A percentile compares a stretch with the other conserved stretches of the same genome.
These are phyloP conservation scores for Russula sp. DNA, from an alignment of 768 basidiomycete species.

Conservation along the genomic window DNA sequence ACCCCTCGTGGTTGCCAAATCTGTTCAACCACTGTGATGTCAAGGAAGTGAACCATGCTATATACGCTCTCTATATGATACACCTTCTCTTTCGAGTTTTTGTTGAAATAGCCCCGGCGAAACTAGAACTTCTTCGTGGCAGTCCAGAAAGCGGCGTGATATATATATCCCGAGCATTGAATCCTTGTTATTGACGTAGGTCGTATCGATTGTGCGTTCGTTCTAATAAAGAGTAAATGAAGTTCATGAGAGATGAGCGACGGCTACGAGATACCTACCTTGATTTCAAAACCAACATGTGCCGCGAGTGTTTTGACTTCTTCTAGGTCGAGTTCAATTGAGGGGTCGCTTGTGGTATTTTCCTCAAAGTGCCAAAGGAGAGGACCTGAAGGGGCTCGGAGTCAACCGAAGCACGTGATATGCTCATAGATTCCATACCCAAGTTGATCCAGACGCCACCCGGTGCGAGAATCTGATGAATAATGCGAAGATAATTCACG, in stretches of 20 bases:
- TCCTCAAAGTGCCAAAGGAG: slow-evolving; percentile 98
- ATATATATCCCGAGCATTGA: slow-evolving; percentile 84
- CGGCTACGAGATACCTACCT: slow-evolving; percentile 47
- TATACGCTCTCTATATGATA: background rate
- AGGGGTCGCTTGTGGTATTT: slow-evolving; percentile 72
- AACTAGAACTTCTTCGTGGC: slow-evolving; percentile 47
- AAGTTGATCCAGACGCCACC: slow-evolving; percentile 93
- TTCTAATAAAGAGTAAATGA: slow-evolving; percentile 49
- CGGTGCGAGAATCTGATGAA: slow-evolving; percentile 76
- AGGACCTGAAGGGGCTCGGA: slow-evolving; percentile 52
- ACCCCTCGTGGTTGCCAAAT: too few species aligned
- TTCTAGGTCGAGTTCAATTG: slow-evolving; percentile 85
- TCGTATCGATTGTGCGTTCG: slow-evolving; percentile 74
- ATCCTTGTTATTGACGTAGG: slow-evolving; percentile 79
- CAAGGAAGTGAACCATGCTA: background rate
- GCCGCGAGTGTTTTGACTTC: slow-evolving; percentile 77
- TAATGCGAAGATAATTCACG: slow-evolving; percentile 83
- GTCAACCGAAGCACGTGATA: background rate
- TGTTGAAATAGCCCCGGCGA: background rate
- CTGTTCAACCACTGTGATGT: background rate
- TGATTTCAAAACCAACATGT: slow-evolving; percentile 76
- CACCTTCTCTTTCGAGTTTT: background rate
- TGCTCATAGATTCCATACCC: slow-evolving; percentile 41
- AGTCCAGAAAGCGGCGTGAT: slow-evolving; percentile 83
- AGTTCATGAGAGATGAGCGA: background rate